These are phyloP conservation scores for Tolypocladium guangdongense DNA, from an alignment of 2,329 filamentous ascomycete genomes.

Conservation along the genomic window DNA sequence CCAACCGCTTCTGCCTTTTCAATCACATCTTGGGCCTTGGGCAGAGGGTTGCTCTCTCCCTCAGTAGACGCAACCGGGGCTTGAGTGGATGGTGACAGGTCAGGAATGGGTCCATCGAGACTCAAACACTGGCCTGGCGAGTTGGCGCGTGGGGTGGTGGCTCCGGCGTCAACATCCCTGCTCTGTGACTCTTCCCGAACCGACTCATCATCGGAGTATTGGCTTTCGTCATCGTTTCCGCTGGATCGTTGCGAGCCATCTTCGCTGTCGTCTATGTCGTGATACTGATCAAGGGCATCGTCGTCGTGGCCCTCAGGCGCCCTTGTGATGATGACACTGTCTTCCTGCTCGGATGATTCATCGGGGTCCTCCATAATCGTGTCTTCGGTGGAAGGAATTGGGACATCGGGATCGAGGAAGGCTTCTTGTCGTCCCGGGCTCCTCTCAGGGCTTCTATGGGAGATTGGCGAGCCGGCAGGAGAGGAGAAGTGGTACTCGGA, in stretches of 20 bases:
- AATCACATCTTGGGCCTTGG: background rate
- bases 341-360: constrained; percentile 38
- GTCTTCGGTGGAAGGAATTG: constrained; percentile 78
- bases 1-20: constrained; percentile 14
- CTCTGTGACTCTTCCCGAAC: constrained; percentile 9
- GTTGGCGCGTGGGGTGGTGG: constrained; percentile 38
- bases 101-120: constrained; percentile 17
- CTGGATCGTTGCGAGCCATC: constrained; percentile 42
- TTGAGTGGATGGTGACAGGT: constrained; percentile 16
- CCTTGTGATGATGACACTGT: constrained; percentile 57
- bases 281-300: constrained; percentile 57
- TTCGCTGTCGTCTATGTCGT: constrained; percentile 53
- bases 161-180: constrained; percentile 30
- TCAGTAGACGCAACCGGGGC: constrained; percentile 1
- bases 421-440: constrained; percentile 14
- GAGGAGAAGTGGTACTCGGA: constrained; percentile 56
- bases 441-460: constrained; percentile 35
- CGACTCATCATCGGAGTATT: constrained; percentile 20
- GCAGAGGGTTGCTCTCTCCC: background rate
- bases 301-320: constrained; percentile 49
- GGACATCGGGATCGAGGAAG: constrained; percentile 70
- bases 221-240: constrained; percentile 26
- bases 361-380: constrained; percentile 44
- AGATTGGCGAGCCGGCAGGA: constrained; percentile 40
- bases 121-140: constrained; percentile 9